These are phyloP conservation scores for Saccharum hybrid DNA, from an alignment of 202 grass and related monocot species.

Conservation along the genomic window DNA sequence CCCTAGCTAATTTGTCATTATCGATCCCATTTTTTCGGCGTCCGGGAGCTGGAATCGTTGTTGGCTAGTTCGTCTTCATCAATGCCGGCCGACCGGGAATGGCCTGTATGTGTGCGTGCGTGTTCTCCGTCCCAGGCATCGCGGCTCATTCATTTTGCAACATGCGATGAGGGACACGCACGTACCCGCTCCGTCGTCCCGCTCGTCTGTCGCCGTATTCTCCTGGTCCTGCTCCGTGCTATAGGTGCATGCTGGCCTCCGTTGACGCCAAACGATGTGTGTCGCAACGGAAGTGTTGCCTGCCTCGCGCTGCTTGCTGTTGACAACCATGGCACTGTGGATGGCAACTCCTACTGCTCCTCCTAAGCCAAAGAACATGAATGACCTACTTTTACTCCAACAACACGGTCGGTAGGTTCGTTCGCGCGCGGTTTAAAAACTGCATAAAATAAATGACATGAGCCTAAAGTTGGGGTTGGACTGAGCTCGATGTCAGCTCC, in stretches of 20 bases:
- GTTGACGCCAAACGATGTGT: neutral
- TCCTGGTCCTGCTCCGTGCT: neutral
- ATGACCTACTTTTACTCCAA: neutral
- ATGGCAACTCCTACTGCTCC: neutral
- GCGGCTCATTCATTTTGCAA: neutral
- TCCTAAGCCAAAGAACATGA: neutral
- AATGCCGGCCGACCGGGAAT: neutral
- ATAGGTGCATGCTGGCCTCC: neutral
- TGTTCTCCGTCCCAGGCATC: neutral
- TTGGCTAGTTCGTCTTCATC: neutral
- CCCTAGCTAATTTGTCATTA: slow-evolving; percentile 16
- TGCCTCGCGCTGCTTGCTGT: neutral
- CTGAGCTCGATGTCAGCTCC: too few species aligned
- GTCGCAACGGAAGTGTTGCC: neutral
- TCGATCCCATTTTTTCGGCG: slow-evolving; percentile 27
- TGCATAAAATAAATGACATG: neutral
- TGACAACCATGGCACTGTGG: neutral
- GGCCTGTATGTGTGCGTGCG: neutral
- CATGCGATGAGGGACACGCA: neutral
- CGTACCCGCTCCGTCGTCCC: neutral
- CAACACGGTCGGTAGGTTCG: neutral
- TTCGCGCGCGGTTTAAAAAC: neutral
- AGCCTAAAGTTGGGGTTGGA: neutral
- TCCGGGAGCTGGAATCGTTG: slow-evolving; percentile 13
- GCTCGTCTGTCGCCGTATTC: neutral